A percentile compares a stretch with the other conserved stretches of the same genome.
Conservation (phyloP, 2,329 filamentous ascomycete genomes). For the Orbilia quercus region DNA sequence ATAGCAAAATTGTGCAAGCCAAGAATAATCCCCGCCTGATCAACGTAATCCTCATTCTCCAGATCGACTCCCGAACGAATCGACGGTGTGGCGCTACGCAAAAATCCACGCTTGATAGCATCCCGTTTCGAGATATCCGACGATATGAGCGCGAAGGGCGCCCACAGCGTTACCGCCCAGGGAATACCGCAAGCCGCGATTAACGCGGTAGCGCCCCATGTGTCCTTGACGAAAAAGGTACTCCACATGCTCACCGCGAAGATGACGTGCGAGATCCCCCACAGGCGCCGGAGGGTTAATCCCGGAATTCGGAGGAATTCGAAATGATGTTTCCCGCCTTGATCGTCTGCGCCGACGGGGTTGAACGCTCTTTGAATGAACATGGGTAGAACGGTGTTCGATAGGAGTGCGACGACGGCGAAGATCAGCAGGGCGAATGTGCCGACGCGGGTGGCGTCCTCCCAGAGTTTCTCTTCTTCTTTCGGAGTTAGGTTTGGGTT, state of each 20-base stretch:
- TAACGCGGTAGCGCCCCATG: conserved; percentile 77
- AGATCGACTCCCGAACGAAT: conserved; percentile 28
- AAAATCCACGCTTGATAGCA: conserved; percentile 68
- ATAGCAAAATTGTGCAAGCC: conserved; percentile 97
- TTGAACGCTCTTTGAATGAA: conserved; percentile 84
- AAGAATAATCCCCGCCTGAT: conserved; percentile 88
- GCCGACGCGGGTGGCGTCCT: conserved; percentile 84
- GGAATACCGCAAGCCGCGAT: conserved; percentile 86
- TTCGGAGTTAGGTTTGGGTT: conserved; percentile 81
- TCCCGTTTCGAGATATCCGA: conserved; percentile 89
- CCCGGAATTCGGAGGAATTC: conserved; percentile 78
- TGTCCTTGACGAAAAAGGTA: conserved; percentile 80
- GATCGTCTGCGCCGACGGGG: conserved; percentile 59
- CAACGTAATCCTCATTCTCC: conserved; percentile 46
- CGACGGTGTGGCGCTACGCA: conserved; percentile 24
- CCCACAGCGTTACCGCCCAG: conserved; percentile 94
- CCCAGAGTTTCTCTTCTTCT: conserved; percentile 83
- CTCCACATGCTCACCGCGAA: conserved; percentile 84
- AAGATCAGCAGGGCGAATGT: conserved; percentile 91
- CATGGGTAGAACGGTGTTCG: conserved; percentile 85
- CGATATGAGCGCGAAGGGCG: conserved; percentile 92
- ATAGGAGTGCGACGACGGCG: conserved; percentile 81
- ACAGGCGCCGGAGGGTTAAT: conserved; percentile 86
- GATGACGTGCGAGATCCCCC: conserved; percentile 85
- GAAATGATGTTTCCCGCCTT: conserved; percentile 65